Base-by-base conservation (phyloP, 306 rosid genomes). In the Arachis hypogaea region DNA sequence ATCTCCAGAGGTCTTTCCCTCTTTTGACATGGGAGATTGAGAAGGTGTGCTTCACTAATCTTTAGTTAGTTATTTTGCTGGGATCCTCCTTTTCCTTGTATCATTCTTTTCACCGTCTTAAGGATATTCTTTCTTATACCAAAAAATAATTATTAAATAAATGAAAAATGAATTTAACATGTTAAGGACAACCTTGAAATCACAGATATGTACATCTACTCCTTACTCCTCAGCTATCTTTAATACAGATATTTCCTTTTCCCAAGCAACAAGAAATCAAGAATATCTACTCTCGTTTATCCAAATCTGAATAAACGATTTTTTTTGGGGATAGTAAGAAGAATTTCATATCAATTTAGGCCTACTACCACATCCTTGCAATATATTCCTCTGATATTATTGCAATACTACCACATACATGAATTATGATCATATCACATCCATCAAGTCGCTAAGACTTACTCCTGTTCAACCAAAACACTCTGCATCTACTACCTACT, bases 271-370 rank as follows among this genome's bases (percentile, higher is more conserved):
- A 45, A 22, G 38, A 45, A 59, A 72, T 45, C 47, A 11, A 18
- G 38, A 56, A 28, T 57, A 73, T 18, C 69, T 60, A 47, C 69
- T 68, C 29, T 61, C 69, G 61, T 61, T 73, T 10, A 73, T 60
- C 50, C 42, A 36, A 50, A 49, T 10, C 22, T 36, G 44, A 60
- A 72, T 4, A 18, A 29, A 65, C 0, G 43, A 65, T 2, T 2
- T 33, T 33, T 33, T 33, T 33, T 22, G 28, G 28, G 38, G 38
- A 33, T 33, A 33, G 38, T 22, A 33, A 33, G 38, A 33, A 33
- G 38, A 33, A 33, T 14, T 64, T 11, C 59, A 49, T 7, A 54
- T 66, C 57, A 66, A 22, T 42, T 11, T 36, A 14, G 8, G 14
- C 8, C 49, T 50, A 49, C 11, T 12, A 30, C 38, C 62, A 52